These are phyloP conservation scores for Tulasnella sp. DNA, from an alignment of 768 basidiomycete genomes.

Conservation along the genomic window DNA sequence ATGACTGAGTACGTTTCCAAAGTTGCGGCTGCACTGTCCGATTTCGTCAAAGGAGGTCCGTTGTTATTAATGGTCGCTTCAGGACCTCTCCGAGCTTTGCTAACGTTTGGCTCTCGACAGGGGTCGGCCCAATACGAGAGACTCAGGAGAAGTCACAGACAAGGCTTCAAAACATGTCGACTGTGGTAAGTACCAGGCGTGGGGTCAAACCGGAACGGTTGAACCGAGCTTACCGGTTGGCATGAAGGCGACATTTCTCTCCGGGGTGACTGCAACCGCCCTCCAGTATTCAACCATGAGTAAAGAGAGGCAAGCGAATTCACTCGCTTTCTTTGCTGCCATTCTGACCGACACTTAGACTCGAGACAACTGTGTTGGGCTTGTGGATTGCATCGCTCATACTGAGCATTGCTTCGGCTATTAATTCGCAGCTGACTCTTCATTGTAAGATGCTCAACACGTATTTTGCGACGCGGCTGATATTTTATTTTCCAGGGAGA, in stretches of 20 bases:
- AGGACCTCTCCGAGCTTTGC: neutral
- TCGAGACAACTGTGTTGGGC: conserved; percentile 11
- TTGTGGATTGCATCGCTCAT: conserved; percentile 21
- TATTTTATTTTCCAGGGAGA: conserved; percentile 5
- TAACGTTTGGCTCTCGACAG: conserved; percentile 29
- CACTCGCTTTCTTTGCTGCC: too few species aligned
- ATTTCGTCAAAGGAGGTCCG: conserved; percentile 67
- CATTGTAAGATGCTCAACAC: neutral
- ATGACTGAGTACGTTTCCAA: conserved; percentile 65
- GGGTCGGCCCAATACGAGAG: conserved; percentile 62
- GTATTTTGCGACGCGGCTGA: neutral
- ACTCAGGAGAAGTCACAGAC: conserved; percentile 9
- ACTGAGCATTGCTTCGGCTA: conserved; percentile 19
- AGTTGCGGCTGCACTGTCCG: conserved; percentile 54
- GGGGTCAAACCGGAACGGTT: too few species aligned
- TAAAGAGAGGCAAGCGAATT: neutral
- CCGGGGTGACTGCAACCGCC: neutral
- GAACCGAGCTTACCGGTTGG: too few species aligned
- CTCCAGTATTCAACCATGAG: neutral
- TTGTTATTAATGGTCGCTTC: neutral
- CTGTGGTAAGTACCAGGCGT: neutral
- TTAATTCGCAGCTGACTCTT: conserved; percentile 20
- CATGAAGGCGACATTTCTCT: neutral
- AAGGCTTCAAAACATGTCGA: conserved; percentile 17
- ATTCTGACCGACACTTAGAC: neutral